phyloP scores from a whole-genome alignment of 2,329 filamentous ascomycete genomes.

The Fusarium sp. region DNA sequence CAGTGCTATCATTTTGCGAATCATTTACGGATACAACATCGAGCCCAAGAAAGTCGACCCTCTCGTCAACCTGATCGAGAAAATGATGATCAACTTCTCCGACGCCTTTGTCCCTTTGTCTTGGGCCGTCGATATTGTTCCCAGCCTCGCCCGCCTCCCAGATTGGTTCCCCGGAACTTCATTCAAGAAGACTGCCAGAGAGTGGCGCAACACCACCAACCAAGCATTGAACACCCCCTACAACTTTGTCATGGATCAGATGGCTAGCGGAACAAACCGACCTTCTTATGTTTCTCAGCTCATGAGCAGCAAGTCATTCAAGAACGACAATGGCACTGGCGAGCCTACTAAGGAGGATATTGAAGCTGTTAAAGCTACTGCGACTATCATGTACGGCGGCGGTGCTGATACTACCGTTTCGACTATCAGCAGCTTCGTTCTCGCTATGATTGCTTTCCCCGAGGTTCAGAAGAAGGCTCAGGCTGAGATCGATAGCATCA shows the following conservation, averaged over 20 bases:
- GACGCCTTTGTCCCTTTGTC: constrained; percentile 45
- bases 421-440: constrained; percentile 39
- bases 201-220: constrained; percentile 40
- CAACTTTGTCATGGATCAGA: constrained; percentile 46
- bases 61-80: constrained; percentile 47
- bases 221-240: constrained; percentile 45
- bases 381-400: constrained; percentile 46
- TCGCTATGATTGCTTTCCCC: constrained; percentile 44
- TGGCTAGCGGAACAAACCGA: constrained; percentile 28
- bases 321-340: neutral
- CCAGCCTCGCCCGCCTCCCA: constrained; percentile 48
- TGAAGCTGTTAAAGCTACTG: constrained; percentile 41
- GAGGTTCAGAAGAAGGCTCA: constrained; percentile 43
- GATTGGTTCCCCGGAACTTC: constrained; percentile 46
- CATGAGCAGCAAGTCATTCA: constrained; percentile 32
- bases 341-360: constrained; percentile 35
- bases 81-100: constrained; percentile 47
- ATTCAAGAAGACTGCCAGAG: constrained; percentile 47
- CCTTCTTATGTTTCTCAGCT: constrained; percentile 47
- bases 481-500: constrained; percentile 45
- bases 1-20: constrained; percentile 44
- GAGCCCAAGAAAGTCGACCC: constrained; percentile 47
- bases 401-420: constrained; percentile 49
- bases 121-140: constrained; percentile 52
- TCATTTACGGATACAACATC: constrained; percentile 50